Evolutionary conservation across 1,284 basidiomycete species (phyloP), one percentile per base, ranked within the genome.

Genomic region (Heliocybe sulcata): DNA sequence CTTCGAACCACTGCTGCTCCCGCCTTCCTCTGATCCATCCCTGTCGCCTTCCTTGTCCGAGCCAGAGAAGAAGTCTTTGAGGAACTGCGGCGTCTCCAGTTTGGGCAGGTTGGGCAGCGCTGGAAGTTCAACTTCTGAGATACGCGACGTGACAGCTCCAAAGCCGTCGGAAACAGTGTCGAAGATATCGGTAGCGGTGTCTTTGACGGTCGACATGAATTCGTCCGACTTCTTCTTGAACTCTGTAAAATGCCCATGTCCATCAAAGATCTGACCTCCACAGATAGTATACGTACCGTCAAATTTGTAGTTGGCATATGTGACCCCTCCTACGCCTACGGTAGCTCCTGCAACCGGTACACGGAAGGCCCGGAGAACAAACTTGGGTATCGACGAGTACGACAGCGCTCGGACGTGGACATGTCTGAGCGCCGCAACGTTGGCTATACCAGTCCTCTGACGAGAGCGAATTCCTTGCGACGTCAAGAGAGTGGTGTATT

Each of bases 231-330:
- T 80, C 63, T 81, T 84, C 63, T 82, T 77, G 62, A 91, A 76
- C 65, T 91, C 90, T 92, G 58, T 20, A 16, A 53, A 38, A 45
- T n/a, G 38, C 19, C n/a, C n/a, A n/a, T n/a, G n/a, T n/a, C n/a
- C 51, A 42, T 12, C 49, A 10, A 45, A 35, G 51, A 10, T 27
- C 25, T 6, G 29, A 45, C 25, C 29, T 33, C 20, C 6, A 20
- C 16, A 22, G 22, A 26, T 22, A 29, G 47, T 3, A 9, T 3
- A 70, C 82, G 61, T 58, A 92, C 93, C 91, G 75, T 97, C 93
- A 63, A 94, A 85, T 72, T 92, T 93, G 75, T 94, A 95, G 67
- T 94, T 94, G 16, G 92, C 93, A 69, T 95, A 96, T 4, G 90
- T 90, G 55, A 94, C 74, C 0, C 91, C 87, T n/a, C 94, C 93